phyloP scores from a whole-genome alignment of 805 yeast genomes.

The Candida maltosa region DNA sequence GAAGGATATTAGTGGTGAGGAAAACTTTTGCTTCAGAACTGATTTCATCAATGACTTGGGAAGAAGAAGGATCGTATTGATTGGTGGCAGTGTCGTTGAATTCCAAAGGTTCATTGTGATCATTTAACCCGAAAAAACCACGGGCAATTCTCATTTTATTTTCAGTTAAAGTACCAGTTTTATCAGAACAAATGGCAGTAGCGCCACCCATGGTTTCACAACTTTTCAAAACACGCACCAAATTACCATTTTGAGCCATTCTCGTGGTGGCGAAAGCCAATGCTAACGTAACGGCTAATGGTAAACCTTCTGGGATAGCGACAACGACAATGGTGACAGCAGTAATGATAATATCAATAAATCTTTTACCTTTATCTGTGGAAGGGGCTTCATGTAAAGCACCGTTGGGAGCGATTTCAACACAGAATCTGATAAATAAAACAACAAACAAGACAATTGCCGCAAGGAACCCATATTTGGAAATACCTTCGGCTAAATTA shows the following conservation, averaged over 20 bases:
- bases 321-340: conserved; percentile 93
- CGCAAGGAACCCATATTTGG: conserved; percentile 88
- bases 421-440: conserved; percentile 71
- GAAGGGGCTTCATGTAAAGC: conserved; percentile 43
- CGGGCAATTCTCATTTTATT: conserved; percentile 88
- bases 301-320: conserved; percentile 99
- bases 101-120: conserved; percentile 18
- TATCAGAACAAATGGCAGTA: conserved; percentile 94
- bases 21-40: conserved; percentile 18
- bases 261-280: conserved; percentile 97
- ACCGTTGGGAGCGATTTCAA: conserved; percentile 54
- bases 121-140: conserved; percentile 58
- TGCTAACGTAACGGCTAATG: conserved; percentile 94
- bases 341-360: conserved; percentile 82
- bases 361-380: conserved; percentile 79
- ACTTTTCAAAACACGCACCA: conserved; percentile 88
- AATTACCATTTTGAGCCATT: conserved; percentile 94
- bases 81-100: conserved; percentile 47
- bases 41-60: conserved; percentile 18
- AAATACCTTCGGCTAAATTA: conserved; percentile 84
- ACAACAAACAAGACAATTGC: conserved; percentile 80
- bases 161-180: conserved; percentile 95
- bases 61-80: conserved; percentile 19
- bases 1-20: conserved; percentile 53
- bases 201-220: conserved; percentile 99